A percentile compares a stretch with the other conserved stretches of the same genome.
These are phyloP conservation scores for Jamesozyma jinghongensis DNA, from an alignment of 805 yeast genomes.

Conservation along the genomic window DNA sequence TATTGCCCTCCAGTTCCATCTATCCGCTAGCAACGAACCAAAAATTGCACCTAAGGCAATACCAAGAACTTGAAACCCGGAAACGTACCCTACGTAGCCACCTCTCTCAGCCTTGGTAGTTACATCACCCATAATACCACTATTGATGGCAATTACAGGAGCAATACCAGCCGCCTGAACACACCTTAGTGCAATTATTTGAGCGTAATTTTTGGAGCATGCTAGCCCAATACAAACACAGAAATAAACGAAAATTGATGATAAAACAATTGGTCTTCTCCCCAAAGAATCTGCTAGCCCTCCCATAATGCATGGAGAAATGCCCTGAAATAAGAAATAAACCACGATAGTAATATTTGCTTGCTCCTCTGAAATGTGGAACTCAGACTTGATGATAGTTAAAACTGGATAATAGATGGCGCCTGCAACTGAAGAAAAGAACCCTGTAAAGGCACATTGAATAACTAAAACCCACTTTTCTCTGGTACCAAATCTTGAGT, in stretches of 20 bases:
- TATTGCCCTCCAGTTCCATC: conserved; percentile 62
- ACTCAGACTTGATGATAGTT: conserved; percentile 44
- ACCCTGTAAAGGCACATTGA: conserved; percentile 39
- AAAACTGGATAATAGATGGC: conserved; percentile 79
- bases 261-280: conserved; percentile 55
- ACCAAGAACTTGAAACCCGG: conserved; percentile 63
- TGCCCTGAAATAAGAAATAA: conserved; percentile 66
- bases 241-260: conserved; percentile 46
- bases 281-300: conserved; percentile 63
- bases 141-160: conserved; percentile 59
- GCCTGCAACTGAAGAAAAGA: conserved; percentile 62
- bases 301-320: conserved; percentile 62
- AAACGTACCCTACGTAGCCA: conserved; percentile 53
- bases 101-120: conserved; percentile 62
- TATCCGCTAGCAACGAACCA: conserved; percentile 37
- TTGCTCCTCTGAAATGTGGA: conserved; percentile 45
- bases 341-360: conserved; percentile 71
- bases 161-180: conserved; percentile 70
- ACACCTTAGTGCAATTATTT: conserved; percentile 55
- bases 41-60: conserved; percentile 71
- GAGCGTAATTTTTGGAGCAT: conserved; percentile 44
- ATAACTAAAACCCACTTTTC: conserved; percentile 38
- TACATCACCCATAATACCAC: conserved; percentile 69
- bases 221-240: conserved; percentile 63
- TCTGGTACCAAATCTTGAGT: conserved; percentile 36